phyloP scores from a whole-genome alignment of 106 monocot genomes.

The Dioscorea alata region DNA sequence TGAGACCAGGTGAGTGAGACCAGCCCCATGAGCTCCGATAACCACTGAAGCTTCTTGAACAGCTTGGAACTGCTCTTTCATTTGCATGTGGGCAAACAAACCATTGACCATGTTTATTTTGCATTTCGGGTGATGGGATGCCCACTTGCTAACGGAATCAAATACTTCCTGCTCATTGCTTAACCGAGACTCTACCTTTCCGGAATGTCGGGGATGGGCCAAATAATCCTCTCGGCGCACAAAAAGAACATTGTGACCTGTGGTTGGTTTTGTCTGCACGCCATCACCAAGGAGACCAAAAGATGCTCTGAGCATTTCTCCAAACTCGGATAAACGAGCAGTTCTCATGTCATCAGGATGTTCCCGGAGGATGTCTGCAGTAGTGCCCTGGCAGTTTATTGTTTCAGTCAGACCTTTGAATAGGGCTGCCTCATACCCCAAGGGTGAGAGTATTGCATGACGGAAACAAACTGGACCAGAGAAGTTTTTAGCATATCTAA shows the following conservation, averaged over 20 bases:
- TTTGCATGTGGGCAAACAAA: conserved; percentile 83
- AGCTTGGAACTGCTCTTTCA: conserved; percentile 71
- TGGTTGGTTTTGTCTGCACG: conserved; percentile 15
- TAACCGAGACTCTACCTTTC: conserved; percentile 69
- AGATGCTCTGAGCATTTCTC: conserved; percentile 75
- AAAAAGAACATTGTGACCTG: conserved; percentile 68
- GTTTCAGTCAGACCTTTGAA: conserved; percentile 76
- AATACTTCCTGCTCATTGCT: conserved; percentile 84
- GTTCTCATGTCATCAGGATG: conserved; percentile 55
- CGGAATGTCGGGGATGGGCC: conserved; percentile 86
- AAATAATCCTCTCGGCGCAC: conserved; percentile 91
- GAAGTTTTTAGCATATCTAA: conserved; percentile 84
- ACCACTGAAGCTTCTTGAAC: conserved; percentile 81
- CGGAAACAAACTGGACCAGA: conserved; percentile 78
- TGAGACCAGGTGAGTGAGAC: conserved; percentile 78
- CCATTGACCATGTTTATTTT: conserved; percentile 74
- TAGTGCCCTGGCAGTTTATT: conserved; percentile 61
- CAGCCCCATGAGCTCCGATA: conserved; percentile 93
- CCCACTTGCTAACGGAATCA: conserved; percentile 60
- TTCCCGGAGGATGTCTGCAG: conserved; percentile 28
- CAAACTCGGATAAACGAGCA: conserved; percentile 77
- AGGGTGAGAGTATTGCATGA: conserved; percentile 71
- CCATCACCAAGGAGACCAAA: conserved; percentile 35
- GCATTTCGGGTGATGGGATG: conserved; percentile 46
- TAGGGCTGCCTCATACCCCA: conserved; percentile 93